Percentiles rank a stretch among this genome's conserved stretches.
Evolutionary conservation across 345 rosid species (phyloP).

Genomic region (Linum usitatissimum): DNA sequence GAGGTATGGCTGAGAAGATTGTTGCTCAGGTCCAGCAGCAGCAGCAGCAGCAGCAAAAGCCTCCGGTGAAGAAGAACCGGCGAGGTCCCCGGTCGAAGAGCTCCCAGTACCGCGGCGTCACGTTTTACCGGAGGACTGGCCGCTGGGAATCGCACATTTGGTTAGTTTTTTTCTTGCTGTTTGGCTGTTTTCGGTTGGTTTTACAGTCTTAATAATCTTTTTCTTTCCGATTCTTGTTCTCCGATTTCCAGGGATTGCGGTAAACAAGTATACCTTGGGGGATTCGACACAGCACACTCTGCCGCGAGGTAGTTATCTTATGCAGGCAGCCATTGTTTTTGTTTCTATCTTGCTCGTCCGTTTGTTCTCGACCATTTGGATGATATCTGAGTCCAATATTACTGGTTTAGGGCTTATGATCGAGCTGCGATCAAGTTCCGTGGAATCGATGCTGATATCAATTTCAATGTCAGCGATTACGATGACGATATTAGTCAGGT

Average conservation of each 20-base stretch:
- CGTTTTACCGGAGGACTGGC: conserved; percentile 93
- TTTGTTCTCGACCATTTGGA: not conserved
- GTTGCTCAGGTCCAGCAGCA: conserved; percentile 1
- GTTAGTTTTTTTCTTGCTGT: conserved; percentile 22
- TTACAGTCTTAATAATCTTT: conserved; percentile 10
- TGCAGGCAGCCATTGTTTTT: not conserved
- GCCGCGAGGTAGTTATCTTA: conserved; percentile 61
- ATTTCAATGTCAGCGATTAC: conserved; percentile 50
- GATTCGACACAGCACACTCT: conserved; percentile 81
- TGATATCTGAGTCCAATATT: not conserved
- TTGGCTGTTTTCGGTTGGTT: conserved; percentile 39
- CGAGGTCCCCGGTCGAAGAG: conserved; percentile 94
- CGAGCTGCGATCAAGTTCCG: conserved; percentile 81
- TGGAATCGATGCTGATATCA: conserved; percentile 74
- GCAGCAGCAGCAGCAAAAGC: conserved; percentile 14
- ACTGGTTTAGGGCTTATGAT: conserved; percentile 57
- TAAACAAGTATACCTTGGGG: conserved; percentile 81
- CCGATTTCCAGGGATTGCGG: conserved; percentile 64
- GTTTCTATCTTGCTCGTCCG: not conserved
- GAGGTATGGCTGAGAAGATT: conserved; percentile 15
- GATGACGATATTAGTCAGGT: conserved; percentile 65
- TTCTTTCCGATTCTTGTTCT: not conserved
- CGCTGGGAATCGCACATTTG: conserved; percentile 99
- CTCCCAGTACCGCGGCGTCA: conserved; percentile 95
- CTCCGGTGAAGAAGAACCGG: conserved; percentile 50